Conservation (phyloP, 2,329 filamentous ascomycete genomes). For the Colletotrichum nymphaeae region DNA sequence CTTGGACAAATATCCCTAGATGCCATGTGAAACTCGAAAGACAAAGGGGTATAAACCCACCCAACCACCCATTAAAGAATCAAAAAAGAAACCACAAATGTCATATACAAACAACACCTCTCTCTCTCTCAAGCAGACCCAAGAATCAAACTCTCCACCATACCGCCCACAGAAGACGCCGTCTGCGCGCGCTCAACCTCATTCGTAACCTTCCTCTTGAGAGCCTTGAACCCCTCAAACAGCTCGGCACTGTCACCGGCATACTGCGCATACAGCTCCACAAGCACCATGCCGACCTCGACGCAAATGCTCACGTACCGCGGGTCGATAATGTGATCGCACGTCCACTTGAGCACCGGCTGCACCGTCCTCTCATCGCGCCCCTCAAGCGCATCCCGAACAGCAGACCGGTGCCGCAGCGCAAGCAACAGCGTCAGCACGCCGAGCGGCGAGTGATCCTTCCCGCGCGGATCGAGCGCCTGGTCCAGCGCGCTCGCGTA, state of each 20-base stretch:
- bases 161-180: conserved; percentile 84
- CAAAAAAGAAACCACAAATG: background rate
- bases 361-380: conserved; percentile 85
- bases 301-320: conserved; percentile 84
- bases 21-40: background rate
- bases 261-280: conserved; percentile 89
- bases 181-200: conserved; percentile 88
- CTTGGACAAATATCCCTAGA: background rate
- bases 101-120: background rate
- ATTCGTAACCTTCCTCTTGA: conserved; percentile 77
- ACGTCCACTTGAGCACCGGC: conserved; percentile 86
- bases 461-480: conserved; percentile 67
- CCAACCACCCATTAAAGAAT: background rate
- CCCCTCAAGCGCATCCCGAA: conserved; percentile 82
- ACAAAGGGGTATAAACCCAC: background rate
- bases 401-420: conserved; percentile 86
- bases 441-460: conserved; percentile 65
- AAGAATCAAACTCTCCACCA: conserved; percentile 80
- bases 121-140: conserved; percentile 43
- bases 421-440: conserved; percentile 84
- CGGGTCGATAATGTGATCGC: conserved; percentile 83
- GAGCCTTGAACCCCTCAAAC: conserved; percentile 73
- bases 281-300: conserved; percentile 82
- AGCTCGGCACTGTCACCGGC: conserved; percentile 80
- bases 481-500: conserved; percentile 84